Evolutionary conservation across 352 stramenopile genomes (phyloP).

Genomic region (Pythium chondricola): DNA sequence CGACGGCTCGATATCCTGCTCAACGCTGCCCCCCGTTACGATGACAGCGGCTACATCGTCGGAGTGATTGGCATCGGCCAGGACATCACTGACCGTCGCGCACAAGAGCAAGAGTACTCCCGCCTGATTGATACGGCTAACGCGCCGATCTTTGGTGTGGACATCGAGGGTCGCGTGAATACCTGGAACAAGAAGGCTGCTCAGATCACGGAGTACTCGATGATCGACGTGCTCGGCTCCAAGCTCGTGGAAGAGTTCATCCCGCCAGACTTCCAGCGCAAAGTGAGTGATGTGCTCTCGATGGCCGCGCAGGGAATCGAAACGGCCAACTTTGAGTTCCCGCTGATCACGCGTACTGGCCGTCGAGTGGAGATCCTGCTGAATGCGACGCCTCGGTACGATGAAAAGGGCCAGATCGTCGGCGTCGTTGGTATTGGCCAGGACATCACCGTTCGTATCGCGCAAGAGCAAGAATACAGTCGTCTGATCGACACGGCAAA

Average conservation of each 20-base stretch:
- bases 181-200: slow-evolving; percentile 90
- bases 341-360: slow-evolving; percentile 76
- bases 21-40: slow-evolving; percentile 71
- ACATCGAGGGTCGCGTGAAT: slow-evolving; percentile 75
- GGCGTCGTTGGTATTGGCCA: slow-evolving; percentile 79
- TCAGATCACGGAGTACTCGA: slow-evolving; percentile 87
- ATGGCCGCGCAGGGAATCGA: slow-evolving; percentile 56
- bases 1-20: slow-evolving; percentile 71
- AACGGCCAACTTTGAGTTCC: slow-evolving; percentile 85
- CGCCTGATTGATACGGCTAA: slow-evolving; percentile 88
- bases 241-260: slow-evolving; percentile 91
- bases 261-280: slow-evolving; percentile 51
- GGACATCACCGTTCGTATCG: slow-evolving; percentile 76
- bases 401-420: slow-evolving; percentile 74
- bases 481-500: slow-evolving; percentile 87
- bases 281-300: slow-evolving; percentile 55
- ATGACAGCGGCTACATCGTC: slow-evolving; percentile 63
- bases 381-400: slow-evolving; percentile 77
- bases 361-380: slow-evolving; percentile 75
- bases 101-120: slow-evolving; percentile 84
- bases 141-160: slow-evolving; percentile 87
- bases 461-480: slow-evolving; percentile 85
- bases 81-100: slow-evolving; percentile 75
- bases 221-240: slow-evolving; percentile 82
- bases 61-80: slow-evolving; percentile 77